Conservation (phyloP, 2,329 filamentous ascomycete genomes). For the Apiospora rasikravindrae region DNA sequence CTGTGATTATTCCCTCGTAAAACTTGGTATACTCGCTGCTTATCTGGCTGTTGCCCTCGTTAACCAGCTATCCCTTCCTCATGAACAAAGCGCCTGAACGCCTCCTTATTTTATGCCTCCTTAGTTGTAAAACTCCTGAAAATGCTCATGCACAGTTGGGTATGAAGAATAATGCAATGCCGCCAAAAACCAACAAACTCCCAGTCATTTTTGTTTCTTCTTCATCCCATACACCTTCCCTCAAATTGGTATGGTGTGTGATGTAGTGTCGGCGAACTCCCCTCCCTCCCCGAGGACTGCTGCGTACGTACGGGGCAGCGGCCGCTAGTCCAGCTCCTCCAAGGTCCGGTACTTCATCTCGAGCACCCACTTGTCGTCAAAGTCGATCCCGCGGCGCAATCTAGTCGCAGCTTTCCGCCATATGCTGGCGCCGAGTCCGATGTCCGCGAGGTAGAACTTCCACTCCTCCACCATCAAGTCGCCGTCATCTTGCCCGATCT, state of each 20-base stretch:
- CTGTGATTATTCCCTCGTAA: not conserved
- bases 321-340: not conserved
- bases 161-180: conserved; percentile 13
- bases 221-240: not conserved
- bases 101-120: not conserved
- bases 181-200: not conserved
- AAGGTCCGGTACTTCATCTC: conserved; percentile 60
- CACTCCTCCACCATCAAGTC: conserved; percentile 64
- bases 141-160: conserved; percentile 15
- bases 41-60: not conserved
- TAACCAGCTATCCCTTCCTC: not conserved
- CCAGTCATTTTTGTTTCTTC: not conserved
- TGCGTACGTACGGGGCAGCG: not conserved
- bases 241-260: not conserved
- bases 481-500: conserved; percentile 60
- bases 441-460: conserved; percentile 84
- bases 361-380: conserved; percentile 85
- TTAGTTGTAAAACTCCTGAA: conserved; percentile 1
- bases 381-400: conserved; percentile 83
- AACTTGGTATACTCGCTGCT: not conserved
- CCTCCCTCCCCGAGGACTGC: not conserved
- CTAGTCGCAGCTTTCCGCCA: conserved; percentile 86
- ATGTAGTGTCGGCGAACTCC: not conserved
- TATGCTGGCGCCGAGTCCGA: conserved; percentile 81
- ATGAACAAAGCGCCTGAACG: not conserved